phyloP scores from a whole-genome alignment of 2,329 filamentous ascomycete genomes.

The Epicoccum sorghinum region DNA sequence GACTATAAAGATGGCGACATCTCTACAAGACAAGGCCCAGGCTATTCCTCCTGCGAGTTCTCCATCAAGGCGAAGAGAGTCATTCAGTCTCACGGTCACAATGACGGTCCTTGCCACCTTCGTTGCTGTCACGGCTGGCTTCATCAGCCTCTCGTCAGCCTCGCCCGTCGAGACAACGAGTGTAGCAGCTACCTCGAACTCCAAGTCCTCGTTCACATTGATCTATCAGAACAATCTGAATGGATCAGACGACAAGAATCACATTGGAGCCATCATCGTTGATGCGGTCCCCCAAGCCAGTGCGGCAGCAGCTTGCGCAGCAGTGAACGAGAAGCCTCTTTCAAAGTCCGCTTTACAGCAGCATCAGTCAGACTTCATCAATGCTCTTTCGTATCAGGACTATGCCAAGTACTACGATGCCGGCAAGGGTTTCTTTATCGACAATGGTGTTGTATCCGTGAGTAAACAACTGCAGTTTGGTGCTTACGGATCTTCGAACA shows the following conservation, averaged over 20 bases:
- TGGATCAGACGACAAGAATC: slow-evolving; percentile 58
- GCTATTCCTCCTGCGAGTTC: slow-evolving; percentile 1
- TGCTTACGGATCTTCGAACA: slow-evolving; percentile 26
- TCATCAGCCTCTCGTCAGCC: slow-evolving; percentile 24
- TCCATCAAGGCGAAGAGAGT: background rate
- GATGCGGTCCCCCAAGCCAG: slow-evolving; percentile 49
- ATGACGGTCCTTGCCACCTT: slow-evolving; percentile 33
- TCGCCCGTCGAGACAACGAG: slow-evolving; percentile 27
- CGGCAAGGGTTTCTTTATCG: slow-evolving; percentile 52
- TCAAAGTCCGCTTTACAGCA: slow-evolving; percentile 50
- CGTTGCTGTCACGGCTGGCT: slow-evolving; percentile 26
- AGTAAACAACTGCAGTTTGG: slow-evolving; percentile 44
- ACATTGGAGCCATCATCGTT: slow-evolving; percentile 58
- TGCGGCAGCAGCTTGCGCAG: slow-evolving; percentile 53
- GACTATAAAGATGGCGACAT: slow-evolving; percentile 20
- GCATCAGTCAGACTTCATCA: slow-evolving; percentile 54
- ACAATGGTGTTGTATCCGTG: slow-evolving; percentile 49
- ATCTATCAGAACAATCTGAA: slow-evolving; percentile 64
- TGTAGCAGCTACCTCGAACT: slow-evolving; percentile 27
- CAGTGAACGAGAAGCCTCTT: slow-evolving; percentile 57
- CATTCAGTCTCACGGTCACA: background rate
- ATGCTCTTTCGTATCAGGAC: slow-evolving; percentile 54
- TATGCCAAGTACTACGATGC: slow-evolving; percentile 48
- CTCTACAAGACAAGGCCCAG: slow-evolving; percentile 6
- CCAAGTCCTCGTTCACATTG: slow-evolving; percentile 55